Evolutionary conservation across 495 filamentous ascomycete species (phyloP), one percentile per base, ranked within the genome.

Genomic region (Gamarada debralockiae): DNA sequence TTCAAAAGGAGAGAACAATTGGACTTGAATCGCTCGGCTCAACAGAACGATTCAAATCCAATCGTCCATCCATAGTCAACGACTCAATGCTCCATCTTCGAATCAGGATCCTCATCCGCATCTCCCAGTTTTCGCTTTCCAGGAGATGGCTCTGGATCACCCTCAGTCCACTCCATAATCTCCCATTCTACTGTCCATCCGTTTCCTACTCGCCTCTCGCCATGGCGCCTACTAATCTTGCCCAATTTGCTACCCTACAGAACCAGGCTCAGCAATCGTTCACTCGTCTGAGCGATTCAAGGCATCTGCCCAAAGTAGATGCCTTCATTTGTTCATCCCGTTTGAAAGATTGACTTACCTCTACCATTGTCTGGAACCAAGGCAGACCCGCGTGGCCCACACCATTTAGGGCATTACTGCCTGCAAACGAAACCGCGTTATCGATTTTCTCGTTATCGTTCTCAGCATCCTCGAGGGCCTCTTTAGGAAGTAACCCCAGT

Each of bases 361-460:
- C 77, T 1, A 91, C 75, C 78, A 95, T 79, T 52, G 75, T 77
- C 57, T 95, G 89, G 60, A 95, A 90, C 89, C 89, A 95, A 2
- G 87, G 86, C 39, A 87, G 70, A 7, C 80, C 83, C n/a, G 59
- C 67, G 31, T 53, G 58, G 39, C 48, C 56, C 45, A 64, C 57
- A 14, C 47, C 58, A 46, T 46, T 58, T 51, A 44, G 39, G 39
- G n/a, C 55, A 33, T 9, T 45, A 39, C 23, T 50, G 14, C 46
- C 48, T 5, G 34, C 41, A 18, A 23, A 29, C 12, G 27, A 21
- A 33, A 24, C 6, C n/a, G 24, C 47, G 40, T 34, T 48, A 29
- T 39, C 34, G 17, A 43, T 45, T 29, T 21, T 31, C n/a, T 20
- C 51, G 37, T 56, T 23, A 14, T 57, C 53, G 5, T 67, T 56